Evolutionary conservation across 2,329 filamentous ascomycete species (phyloP).

Genomic region (Sclerotinia minor): DNA sequence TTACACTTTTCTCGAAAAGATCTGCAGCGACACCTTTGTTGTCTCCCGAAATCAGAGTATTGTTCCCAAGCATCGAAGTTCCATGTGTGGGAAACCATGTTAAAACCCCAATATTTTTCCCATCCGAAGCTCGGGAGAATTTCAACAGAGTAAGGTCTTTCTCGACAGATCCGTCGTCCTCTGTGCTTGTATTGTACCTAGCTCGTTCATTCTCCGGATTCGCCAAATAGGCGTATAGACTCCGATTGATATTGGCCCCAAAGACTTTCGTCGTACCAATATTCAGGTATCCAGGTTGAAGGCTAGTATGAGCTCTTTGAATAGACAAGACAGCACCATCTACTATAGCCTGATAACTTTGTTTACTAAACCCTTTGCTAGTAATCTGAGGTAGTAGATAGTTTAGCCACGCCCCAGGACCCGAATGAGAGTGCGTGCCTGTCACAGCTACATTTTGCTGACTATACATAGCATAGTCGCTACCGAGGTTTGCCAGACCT

Average conservation of each 20-base stretch:
- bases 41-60: constrained; percentile 87
- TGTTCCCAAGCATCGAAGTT: constrained; percentile 87
- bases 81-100: constrained; percentile 94
- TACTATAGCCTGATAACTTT: constrained; percentile 87
- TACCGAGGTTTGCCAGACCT: constrained; percentile 66
- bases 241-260: constrained; percentile 85
- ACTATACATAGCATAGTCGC: constrained; percentile 72
- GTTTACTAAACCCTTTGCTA: constrained; percentile 78
- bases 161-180: constrained; percentile 60
- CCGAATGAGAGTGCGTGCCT: constrained; percentile 90
- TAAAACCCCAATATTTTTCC: constrained; percentile 75
- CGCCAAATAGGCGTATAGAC: constrained; percentile 81
- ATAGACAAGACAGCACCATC: constrained; percentile 83
- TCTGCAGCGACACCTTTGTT: constrained; percentile 94
- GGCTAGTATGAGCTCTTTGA: constrained; percentile 71
- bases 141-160: constrained; percentile 78
- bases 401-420: constrained; percentile 90
- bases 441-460: constrained; percentile 84
- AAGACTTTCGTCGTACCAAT: constrained; percentile 68
- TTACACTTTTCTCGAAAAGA: constrained; percentile 72
- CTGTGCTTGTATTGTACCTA: constrained; percentile 58
- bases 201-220: constrained; percentile 77
- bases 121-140: constrained; percentile 72
- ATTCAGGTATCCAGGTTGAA: constrained; percentile 66
- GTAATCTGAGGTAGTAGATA: constrained; percentile 92